These are phyloP conservation scores for Trichoderma asperelloides DNA, from an alignment of 495 filamentous ascomycete genomes.

Conservation along the genomic window DNA sequence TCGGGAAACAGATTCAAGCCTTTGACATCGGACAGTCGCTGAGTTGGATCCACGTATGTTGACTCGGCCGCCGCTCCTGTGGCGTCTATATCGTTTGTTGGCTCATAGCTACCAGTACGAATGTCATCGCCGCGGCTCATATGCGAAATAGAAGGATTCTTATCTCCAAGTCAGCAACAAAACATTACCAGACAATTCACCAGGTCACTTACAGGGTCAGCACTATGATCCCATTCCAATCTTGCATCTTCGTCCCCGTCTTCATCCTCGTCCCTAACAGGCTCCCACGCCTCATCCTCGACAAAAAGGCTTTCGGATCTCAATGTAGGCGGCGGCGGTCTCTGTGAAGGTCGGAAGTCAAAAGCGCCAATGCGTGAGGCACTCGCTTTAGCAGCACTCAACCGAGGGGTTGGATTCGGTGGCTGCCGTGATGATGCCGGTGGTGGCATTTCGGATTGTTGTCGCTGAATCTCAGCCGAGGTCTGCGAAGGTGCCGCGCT, in stretches of 20 bases:
- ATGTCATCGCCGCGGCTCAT: conserved; percentile 25
- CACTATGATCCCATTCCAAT: conserved; percentile 74
- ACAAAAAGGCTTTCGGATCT: conserved; percentile 72
- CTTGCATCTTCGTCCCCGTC: conserved; percentile 51
- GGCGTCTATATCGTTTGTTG: background rate
- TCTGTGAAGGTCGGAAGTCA: conserved; percentile 27
- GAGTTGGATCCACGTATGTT: conserved; percentile 50
- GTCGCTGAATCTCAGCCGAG: conserved; percentile 14
- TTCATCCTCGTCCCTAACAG: conserved; percentile 59
- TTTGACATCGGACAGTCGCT: conserved; percentile 52
- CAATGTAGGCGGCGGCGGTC: conserved; percentile 51
- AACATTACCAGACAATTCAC: background rate
- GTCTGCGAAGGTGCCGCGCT: conserved; percentile 14
- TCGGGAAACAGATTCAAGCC: conserved; percentile 42
- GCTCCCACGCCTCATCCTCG: conserved; percentile 76
- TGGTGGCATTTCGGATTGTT: conserved; percentile 7
- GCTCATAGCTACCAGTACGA: background rate
- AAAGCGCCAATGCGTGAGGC: conserved; percentile 14
- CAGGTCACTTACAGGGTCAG: conserved; percentile 34
- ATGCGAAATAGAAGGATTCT: conserved; percentile 30
- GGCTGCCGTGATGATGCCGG: background rate
- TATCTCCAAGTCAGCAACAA: background rate
- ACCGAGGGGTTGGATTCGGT: conserved; percentile 6
- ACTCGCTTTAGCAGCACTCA: background rate
- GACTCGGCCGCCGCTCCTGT: conserved; percentile 13